Evolutionary conservation across 2,329 filamentous ascomycete genomes (phyloP), one percentile per base, ranked within the genome.

Genomic region (Ceratocystis cubensis): DNA sequence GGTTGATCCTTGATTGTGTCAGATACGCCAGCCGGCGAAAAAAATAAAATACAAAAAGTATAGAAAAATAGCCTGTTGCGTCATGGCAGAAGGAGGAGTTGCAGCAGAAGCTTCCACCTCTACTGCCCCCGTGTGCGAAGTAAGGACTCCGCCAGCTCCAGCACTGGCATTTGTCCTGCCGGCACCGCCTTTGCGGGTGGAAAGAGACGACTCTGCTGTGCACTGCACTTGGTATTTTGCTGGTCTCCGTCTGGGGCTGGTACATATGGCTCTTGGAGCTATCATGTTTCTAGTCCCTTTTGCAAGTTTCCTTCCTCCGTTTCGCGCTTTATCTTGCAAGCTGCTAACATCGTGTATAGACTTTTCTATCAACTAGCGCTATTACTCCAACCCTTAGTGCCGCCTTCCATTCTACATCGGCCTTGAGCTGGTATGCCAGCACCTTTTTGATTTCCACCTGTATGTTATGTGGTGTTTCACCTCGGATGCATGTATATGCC

Each of bases 361-460:
- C 75, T 69, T 72, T 73, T 64, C 75, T 74, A 2, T 75, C 76
- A 62, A 72, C 76, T 33, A 72, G 75, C 5, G 77, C 75, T 0
- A 71, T 72, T 7, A 69, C 73, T 7, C 72, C 72, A 6, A 68
- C 69, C 61, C 73, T 74, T 67, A 73, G 71, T 15, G 70, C 73
- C 65, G 71, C 71, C 48, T 73, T 74, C 65, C 67, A 71, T 65
- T 73, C 71, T 20, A 69, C 72, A 25, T 68, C 69, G 4, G 72
- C 74, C 61, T 69, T 74, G 15, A 71, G 73, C 62, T 74, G 73
- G 73, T 73, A 73, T 68, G 72, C 70, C 41, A 71, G 69, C 61
- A 70, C 71, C 8, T 74, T 73, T 65, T 68, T 74, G 10, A 67
- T 74, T 10, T 71, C 72, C n/a, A 69, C 70, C 50, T 71, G 72